Evolutionary conservation across 1,284 basidiomycete genomes (phyloP).

Genomic region (Ustilago tritici): DNA sequence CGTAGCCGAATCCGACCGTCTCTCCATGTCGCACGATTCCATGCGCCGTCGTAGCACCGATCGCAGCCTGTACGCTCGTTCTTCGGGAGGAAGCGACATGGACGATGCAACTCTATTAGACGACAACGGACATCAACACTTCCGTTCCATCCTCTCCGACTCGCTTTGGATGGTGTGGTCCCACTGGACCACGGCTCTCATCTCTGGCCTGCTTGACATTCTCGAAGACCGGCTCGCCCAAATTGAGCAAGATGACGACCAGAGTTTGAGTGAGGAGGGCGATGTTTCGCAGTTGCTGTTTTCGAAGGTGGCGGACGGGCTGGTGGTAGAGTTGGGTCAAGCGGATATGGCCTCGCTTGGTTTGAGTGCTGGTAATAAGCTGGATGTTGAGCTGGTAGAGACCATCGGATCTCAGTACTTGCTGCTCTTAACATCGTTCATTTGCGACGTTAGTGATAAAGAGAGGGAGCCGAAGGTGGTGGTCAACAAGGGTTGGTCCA

Average conservation of each 20-base stretch:
- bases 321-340: slow-evolving; percentile 26
- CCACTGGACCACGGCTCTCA: slow-evolving; percentile 46
- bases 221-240: slow-evolving; percentile 38
- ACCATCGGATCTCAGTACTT: slow-evolving; percentile 23
- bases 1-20: slow-evolving; percentile 36
- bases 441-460: slow-evolving; percentile 3
- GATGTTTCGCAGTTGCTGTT: slow-evolving; percentile 23
- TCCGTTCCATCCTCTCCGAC: slow-evolving; percentile 38
- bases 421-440: slow-evolving; percentile 12
- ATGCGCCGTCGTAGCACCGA: slow-evolving; percentile 30
- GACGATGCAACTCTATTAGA: slow-evolving; percentile 9
- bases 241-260: slow-evolving; percentile 19
- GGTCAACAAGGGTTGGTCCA: slow-evolving; percentile 37
- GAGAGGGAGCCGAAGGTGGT: slow-evolving; percentile 12
- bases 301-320: slow-evolving; percentile 8
- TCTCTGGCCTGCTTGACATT: slow-evolving; percentile 42
- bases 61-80: slow-evolving; percentile 35
- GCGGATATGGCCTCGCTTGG: slow-evolving; percentile 46
- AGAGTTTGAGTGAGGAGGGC: slow-evolving; percentile 7
- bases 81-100: slow-evolving; percentile 19
- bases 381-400: slow-evolving; percentile 48
- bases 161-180: slow-evolving; percentile 56
- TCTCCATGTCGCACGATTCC: slow-evolving; percentile 25
- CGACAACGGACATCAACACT: slow-evolving; percentile 8
- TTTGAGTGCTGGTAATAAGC: slow-evolving; percentile 42